Evolutionary conservation across 768 basidiomycete species (phyloP), one percentile per base, ranked within the genome.

Genomic region (Russula foetens): DNA sequence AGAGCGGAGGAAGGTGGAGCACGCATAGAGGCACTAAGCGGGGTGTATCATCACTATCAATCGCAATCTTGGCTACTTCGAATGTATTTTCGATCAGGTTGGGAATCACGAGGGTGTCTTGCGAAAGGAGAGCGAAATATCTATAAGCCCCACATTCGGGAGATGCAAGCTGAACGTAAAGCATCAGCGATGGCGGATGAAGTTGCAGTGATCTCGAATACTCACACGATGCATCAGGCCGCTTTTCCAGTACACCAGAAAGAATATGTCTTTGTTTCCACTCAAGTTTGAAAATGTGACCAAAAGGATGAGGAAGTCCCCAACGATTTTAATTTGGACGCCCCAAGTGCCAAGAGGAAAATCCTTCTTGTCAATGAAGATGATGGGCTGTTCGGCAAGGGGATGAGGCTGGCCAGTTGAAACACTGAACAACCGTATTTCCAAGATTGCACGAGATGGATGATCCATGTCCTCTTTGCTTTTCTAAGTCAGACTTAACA

Each of bases 241-340:
- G 17, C 67, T 67, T 64, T 69, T 68, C 71, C 71, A 72, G 17
- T 69, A 63, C 28, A 66, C 65, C 1, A 69, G 29, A 31, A 58
- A 63, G 28, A 70, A 66, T 55, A 48, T 55, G 45, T 67, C 64
- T 33, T 51, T 55, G 19, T 15, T 29, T 28, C 51, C 54, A n/a
- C 12, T 53, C 8, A 41, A 31, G 50, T 35, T 53, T 24, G 62
- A 58, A 24, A 57, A 66, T 12, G 63, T 57, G 15, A 66, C 31
- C 0, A 66, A 44, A 7, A 66, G 51, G 7, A 44, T 58, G 24
- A 66, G 64, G 28, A 53, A 57, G 7, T 63, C 62, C 1, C 64
- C 64, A 28, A 66, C 64, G 21, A 66, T 51, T 41, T 66, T 63
- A 14, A 66, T 60, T 19, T 60, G 17, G 31, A 60, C 52, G 23